Percentiles rank a stretch among this genome's conserved stretches.
Evolutionary conservation across 2,329 filamentous ascomycete species (phyloP).

Genomic region (Escovopsis sp.): DNA sequence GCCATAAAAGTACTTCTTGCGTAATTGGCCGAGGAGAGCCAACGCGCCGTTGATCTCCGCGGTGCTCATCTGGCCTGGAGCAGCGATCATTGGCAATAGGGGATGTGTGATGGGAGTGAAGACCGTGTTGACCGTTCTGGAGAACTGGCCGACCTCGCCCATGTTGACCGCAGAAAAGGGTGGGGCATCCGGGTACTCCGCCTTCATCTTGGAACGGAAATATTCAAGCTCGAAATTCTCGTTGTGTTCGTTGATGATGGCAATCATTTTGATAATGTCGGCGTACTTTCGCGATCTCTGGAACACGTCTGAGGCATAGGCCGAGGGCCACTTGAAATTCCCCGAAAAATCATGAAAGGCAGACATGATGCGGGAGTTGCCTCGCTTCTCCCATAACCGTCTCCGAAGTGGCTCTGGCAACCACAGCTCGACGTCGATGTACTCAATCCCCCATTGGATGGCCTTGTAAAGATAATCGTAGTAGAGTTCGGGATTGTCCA

Average conservation of each 20-base stretch:
- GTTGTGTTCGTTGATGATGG: constrained; percentile 65
- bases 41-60: constrained; percentile 73
- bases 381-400: constrained; percentile 52
- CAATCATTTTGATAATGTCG: constrained; percentile 86
- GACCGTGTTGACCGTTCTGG: constrained; percentile 68
- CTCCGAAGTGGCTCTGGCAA: constrained; percentile 62
- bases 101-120: constrained; percentile 84
- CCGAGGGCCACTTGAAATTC: constrained; percentile 67
- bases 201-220: constrained; percentile 63
- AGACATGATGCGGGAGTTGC: constrained; percentile 77
- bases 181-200: constrained; percentile 52
- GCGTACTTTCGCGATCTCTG: constrained; percentile 57
- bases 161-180: constrained; percentile 77
- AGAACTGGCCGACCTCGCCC: constrained; percentile 75
- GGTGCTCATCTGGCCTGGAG: constrained; percentile 72
- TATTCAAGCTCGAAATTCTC: constrained; percentile 87
- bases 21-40: constrained; percentile 65
- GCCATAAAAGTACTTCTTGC: constrained; percentile 66
- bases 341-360: constrained; percentile 84
- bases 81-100: constrained; percentile 67
- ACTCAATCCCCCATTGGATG: constrained; percentile 81
- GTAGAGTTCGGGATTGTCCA: constrained; percentile 62
- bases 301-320: constrained; percentile 58
- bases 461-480: constrained; percentile 70
- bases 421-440: constrained; percentile 82